Evolutionary conservation across 495 filamentous ascomycete genomes (phyloP).

Genomic region (Tuber umbilicatum): DNA sequence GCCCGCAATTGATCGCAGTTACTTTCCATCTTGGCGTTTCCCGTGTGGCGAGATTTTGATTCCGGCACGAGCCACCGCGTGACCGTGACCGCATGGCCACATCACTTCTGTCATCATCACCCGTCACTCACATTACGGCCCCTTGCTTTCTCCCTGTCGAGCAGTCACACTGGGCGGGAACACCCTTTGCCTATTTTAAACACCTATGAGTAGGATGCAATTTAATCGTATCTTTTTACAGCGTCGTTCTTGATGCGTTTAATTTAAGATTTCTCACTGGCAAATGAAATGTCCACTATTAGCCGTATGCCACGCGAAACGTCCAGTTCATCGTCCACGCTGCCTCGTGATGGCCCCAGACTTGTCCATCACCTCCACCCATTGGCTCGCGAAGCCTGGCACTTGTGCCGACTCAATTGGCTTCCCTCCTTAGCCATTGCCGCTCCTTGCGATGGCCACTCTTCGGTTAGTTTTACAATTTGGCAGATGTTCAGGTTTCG

Average conservation of each 20-base stretch:
- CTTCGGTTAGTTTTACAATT: background rate
- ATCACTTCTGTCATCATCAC: background rate
- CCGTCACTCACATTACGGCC: background rate
- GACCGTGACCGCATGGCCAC: background rate
- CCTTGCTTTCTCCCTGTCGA: background rate
- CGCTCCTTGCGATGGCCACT: background rate
- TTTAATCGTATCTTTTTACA: background rate
- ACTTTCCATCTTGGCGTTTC: background rate
- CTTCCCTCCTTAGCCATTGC: background rate
- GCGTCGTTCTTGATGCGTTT: background rate
- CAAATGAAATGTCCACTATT: background rate
- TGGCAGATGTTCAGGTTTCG: background rate
- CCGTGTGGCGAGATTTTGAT: background rate
- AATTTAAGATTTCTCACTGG: background rate
- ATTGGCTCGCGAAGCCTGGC: background rate
- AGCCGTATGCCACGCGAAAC: background rate
- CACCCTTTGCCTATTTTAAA: background rate
- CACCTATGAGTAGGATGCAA: background rate
- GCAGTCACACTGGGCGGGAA: background rate
- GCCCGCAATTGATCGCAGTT: background rate
- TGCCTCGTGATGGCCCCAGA: background rate
- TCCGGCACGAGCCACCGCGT: background rate
- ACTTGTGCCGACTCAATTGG: background rate
- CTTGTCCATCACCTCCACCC: background rate
- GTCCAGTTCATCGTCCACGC: background rate